Evolutionary conservation across 2,329 filamentous ascomycete species (phyloP), one percentile per base, ranked within the genome.

Genomic region (Ophiocordyceps australis): DNA sequence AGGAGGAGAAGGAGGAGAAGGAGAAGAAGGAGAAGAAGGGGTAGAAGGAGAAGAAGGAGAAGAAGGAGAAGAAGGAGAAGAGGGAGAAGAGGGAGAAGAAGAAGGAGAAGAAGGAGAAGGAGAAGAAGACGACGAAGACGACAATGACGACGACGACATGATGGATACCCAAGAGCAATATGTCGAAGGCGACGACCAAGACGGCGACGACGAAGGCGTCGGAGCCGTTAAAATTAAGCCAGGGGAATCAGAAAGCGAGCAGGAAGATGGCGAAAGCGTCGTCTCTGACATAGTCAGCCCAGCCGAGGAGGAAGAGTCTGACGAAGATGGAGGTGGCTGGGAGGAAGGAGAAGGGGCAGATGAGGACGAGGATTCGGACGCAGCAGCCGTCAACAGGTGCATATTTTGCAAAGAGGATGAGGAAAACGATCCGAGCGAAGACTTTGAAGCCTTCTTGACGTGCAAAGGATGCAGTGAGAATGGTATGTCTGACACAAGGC

Each of bases 361-460:
- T 30, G 70, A 68, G 13, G 62, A 62, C 9, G 71, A 74, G 19
- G 59, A 62, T 9, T 62, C 58, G 3, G 66, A 69, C 29, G 55
- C 55, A 2, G 63, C 57, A 22, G 55, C 58, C 11, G 32, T 46
- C 27, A 55, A 51, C 23, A 36, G 43, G 27, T 59, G 49, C 52
- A 77, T 82, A 35, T 91, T 86, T 41, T 94, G 85, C 53, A 72
- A 73, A 29, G 65, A 81, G 45, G 74, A 79, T 35, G 81, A 91
- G 51, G 78, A 89, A 28, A 63, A 86, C 34, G 81, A 86, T 38
- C 79, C 80, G 2, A 73, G 67, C 35, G 77, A 80, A 36, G 79
- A 85, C 35, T 89, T 75, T 40, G 82, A 89, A 47, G 61, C 74
- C 30, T 82, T 76, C 46, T 57, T 94, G 32, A 57, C 73, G 27